A percentile compares a stretch with the other conserved stretches of the same genome.
These are phyloP conservation scores for Talaromyces albobiverticillius DNA, from an alignment of 2,329 filamentous ascomycete species.

Conservation along the genomic window DNA sequence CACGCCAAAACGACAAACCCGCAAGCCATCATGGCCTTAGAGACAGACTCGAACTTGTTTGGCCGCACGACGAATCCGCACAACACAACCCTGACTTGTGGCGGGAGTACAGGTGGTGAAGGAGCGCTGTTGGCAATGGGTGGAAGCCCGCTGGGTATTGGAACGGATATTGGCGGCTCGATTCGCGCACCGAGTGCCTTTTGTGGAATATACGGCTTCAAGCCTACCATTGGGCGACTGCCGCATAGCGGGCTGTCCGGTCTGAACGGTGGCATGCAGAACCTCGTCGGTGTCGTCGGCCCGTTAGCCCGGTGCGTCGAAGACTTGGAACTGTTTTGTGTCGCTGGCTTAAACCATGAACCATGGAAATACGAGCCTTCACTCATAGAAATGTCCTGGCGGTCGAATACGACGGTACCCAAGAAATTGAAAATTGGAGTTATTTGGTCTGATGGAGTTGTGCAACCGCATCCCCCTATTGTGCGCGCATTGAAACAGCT, in stretches of 20 bases:
- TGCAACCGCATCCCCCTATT: conserved; percentile 62
- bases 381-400: conserved; percentile 55
- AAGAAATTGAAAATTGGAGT: conserved; percentile 56
- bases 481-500: conserved; percentile 52
- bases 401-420: conserved; percentile 20
- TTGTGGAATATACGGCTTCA: conserved; percentile 25
- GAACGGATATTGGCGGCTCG: conserved; percentile 57
- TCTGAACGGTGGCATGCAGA: conserved; percentile 18
- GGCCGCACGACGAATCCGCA: conserved; percentile 41
- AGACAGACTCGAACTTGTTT: conserved; percentile 38
- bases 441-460: conserved; percentile 60
- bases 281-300: conserved; percentile 26
- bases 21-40: conserved; percentile 6
- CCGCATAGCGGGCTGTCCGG: conserved; percentile 15
- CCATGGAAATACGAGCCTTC: conserved; percentile 55
- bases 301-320: conserved; percentile 25
- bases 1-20: conserved; percentile 9
- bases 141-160: conserved; percentile 61
- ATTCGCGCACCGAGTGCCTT: conserved; percentile 24
- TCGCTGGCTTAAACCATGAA: conserved; percentile 37
- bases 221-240: conserved; percentile 22
- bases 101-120: conserved; percentile 48
- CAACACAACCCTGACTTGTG: conserved; percentile 30
- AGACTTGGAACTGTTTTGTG: conserved; percentile 30
- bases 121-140: conserved; percentile 59